Evolutionary conservation across 164 flowering plant species (phyloP).

Genomic region (Euptelea pleiosperma): DNA sequence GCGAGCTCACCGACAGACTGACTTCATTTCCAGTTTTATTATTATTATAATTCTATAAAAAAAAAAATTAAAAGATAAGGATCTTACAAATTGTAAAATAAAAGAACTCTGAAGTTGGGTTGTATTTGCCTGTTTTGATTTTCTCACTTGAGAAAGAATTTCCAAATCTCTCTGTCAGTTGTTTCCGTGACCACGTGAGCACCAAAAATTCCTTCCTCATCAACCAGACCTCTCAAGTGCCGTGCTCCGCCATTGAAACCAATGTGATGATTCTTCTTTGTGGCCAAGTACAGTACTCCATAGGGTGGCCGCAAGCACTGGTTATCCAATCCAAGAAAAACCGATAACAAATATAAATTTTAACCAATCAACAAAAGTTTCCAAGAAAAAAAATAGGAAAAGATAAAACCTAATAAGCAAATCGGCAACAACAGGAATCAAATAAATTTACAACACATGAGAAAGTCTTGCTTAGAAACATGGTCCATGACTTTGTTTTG

Average conservation of each 20-base stretch:
- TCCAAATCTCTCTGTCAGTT: slow-evolving; percentile 75
- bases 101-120: background rate
- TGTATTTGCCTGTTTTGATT: background rate
- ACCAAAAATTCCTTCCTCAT: slow-evolving; percentile 80
- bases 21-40: background rate
- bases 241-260: slow-evolving; percentile 58
- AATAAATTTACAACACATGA: too few species aligned
- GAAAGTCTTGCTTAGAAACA: too few species aligned
- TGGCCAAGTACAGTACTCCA: slow-evolving; percentile 74
- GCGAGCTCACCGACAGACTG: slow-evolving; percentile 11
- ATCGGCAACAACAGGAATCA: background rate
- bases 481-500: too few species aligned
- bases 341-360: background rate
- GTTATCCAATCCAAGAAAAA: slow-evolving; percentile 1
- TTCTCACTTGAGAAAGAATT: slow-evolving; percentile 70
- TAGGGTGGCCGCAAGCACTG: slow-evolving; percentile 93
- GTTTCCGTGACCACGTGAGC: slow-evolving; percentile 64
- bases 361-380: too few species aligned
- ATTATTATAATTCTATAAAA: background rate
- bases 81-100: background rate
- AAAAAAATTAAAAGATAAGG: background rate
- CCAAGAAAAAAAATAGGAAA: too few species aligned
- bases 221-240: slow-evolving; percentile 59
- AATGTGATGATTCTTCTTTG: slow-evolving; percentile 58
- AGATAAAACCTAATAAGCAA: too few species aligned